Conservation (phyloP, 192 early-diverging fungal genomes). For the Coemansia sp. region DNA sequence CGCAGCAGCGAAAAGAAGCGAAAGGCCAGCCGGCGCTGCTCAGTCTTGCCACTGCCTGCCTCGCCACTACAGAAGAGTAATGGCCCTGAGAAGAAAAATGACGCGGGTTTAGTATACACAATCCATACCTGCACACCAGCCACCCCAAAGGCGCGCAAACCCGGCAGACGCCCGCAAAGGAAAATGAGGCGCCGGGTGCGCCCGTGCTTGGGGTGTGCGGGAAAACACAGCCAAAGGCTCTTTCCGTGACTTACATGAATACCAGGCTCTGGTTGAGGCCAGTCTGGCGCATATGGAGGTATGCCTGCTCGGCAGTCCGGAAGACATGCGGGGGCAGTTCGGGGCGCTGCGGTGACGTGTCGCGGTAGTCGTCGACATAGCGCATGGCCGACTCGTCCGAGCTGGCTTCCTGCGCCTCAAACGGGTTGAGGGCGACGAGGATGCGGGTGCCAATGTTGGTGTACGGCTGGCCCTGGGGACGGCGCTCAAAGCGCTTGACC, state of each 20-base stretch:
- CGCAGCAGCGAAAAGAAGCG: constrained; percentile 63
- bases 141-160: too few species aligned
- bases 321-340: constrained; percentile 60
- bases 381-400: constrained; percentile 60
- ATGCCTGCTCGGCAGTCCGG: constrained; percentile 64
- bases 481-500: constrained; percentile 43
- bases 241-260: constrained; percentile 41
- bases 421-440: constrained; percentile 68
- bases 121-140: too few species aligned
- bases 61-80: constrained; percentile 56
- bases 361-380: constrained; percentile 70
- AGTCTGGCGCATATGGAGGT: constrained; percentile 66
- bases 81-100: neutral
- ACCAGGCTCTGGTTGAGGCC: constrained; percentile 67
- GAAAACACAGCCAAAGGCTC: too few species aligned
- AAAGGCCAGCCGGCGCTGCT: constrained; percentile 57
- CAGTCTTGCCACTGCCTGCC: constrained; percentile 76
- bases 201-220: too few species aligned
- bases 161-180: too few species aligned
- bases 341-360: constrained; percentile 43
- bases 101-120: too few species aligned
- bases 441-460: constrained; percentile 64
- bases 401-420: constrained; percentile 50
- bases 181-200: too few species aligned
- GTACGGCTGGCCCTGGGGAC: constrained; percentile 52